Conservation (phyloP, 345 rosid species). For the Stellera chamaejasme region DNA sequence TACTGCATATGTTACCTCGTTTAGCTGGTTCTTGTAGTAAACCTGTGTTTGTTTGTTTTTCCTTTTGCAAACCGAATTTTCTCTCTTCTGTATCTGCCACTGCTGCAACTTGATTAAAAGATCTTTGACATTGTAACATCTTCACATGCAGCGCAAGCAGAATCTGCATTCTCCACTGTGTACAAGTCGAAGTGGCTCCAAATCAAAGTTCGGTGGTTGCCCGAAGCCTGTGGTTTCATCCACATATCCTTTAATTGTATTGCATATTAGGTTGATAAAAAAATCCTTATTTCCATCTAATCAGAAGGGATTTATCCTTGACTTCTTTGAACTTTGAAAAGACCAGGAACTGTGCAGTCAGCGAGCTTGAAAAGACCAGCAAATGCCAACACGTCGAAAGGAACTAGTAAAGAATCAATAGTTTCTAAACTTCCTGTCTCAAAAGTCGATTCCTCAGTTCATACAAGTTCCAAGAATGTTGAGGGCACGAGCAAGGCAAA, state of each 20-base stretch:
- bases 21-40: constrained; percentile 22
- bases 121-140: constrained; percentile 8
- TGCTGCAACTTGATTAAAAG: constrained; percentile 5
- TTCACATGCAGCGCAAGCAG: constrained; percentile 43
- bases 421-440: constrained; percentile 31
- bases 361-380: constrained; percentile 48
- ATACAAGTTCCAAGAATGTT: constrained; percentile 28
- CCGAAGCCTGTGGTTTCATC: constrained; percentile 49
- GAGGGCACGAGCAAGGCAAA: constrained; percentile 26
- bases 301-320: constrained; percentile 38
- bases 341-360: constrained; percentile 35
- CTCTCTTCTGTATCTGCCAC: not conserved
- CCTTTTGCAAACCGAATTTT: not conserved
- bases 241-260: constrained; percentile 68
- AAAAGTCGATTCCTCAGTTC: constrained; percentile 25
- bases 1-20: constrained; percentile 29
- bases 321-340: constrained; percentile 54
- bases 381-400: constrained; percentile 26
- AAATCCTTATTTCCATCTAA: not conserved
- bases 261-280: not conserved
- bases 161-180: constrained; percentile 41
- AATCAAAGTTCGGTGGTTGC: constrained; percentile 65
- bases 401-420: constrained; percentile 35
- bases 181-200: constrained; percentile 52
- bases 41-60: not conserved